Evolutionary conservation across 108 stramenopile genomes (phyloP).

Genomic region (Cyclostephanos invisitatus): DNA sequence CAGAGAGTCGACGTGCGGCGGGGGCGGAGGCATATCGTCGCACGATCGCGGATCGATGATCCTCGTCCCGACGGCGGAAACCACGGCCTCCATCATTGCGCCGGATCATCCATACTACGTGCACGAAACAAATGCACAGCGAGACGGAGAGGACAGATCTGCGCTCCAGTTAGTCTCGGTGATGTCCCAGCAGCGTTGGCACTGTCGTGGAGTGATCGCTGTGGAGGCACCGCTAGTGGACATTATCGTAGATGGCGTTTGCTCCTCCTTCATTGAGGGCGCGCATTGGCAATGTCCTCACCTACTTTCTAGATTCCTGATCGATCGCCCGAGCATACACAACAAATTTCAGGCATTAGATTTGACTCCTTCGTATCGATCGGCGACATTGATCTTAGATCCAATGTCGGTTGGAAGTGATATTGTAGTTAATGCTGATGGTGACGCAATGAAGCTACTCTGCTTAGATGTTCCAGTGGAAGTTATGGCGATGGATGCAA

Average conservation of each 20-base stretch:
- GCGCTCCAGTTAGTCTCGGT: slow-evolving; percentile 28
- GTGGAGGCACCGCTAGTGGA: slow-evolving; percentile 36
- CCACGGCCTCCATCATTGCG: slow-evolving; percentile 32
- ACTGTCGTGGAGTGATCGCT: slow-evolving; percentile 34
- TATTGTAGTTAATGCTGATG: slow-evolving; percentile 34
- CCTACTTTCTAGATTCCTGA: slow-evolving; percentile 36
- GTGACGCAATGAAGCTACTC: slow-evolving; percentile 34
- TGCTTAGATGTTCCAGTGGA: slow-evolving; percentile 45
- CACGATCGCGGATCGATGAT: slow-evolving; percentile 31
- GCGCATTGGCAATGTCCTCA: slow-evolving; percentile 29
- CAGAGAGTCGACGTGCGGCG: slow-evolving; percentile 3
- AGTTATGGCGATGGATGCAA: slow-evolving; percentile 28
- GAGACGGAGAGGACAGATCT: slow-evolving; percentile 1
- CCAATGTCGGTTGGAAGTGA: slow-evolving; percentile 11
- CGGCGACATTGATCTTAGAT: slow-evolving; percentile 39
- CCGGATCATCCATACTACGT: slow-evolving; percentile 39
- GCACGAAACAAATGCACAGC: background rate
- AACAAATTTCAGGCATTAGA: slow-evolving; percentile 25
- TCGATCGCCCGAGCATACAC: slow-evolving; percentile 30
- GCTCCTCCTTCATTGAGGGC: slow-evolving; percentile 37
- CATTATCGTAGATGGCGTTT: slow-evolving; percentile 39
- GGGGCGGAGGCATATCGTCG: slow-evolving; percentile 1
- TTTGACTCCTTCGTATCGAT: slow-evolving; percentile 32
- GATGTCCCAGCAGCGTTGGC: slow-evolving; percentile 34
- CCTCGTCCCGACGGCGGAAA: slow-evolving; percentile 36